Percentiles rank a stretch among this genome's conserved stretches.
Conservation (phyloP, 1,284 basidiomycete species). For the Laetiporus sulphureus region DNA sequence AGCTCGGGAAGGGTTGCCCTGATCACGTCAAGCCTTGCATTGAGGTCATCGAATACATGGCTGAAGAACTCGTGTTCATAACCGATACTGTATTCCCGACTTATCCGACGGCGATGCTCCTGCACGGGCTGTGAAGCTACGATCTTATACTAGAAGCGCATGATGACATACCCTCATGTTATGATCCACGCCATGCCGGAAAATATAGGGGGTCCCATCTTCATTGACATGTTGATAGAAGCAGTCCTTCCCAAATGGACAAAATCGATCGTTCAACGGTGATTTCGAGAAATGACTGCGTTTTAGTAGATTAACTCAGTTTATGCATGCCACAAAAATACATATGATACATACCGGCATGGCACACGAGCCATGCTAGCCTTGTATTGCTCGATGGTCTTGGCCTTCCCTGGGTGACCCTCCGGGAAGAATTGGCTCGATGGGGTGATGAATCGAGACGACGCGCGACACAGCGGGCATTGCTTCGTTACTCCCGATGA, state of each 20-base stretch:
- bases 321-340: too few relatives aligned
- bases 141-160: not conserved
- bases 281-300: conserved; percentile 57
- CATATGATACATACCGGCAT: conserved; percentile 44
- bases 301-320: not conserved
- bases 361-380: conserved; percentile 60
- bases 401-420: conserved; percentile 44
- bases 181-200: conserved; percentile 44
- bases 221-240: conserved; percentile 64
- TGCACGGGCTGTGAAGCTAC: not conserved
- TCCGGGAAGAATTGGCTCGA: conserved; percentile 58
- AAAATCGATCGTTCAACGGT: conserved; percentile 38
- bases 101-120: conserved; percentile 8
- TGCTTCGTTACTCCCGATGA: conserved; percentile 57
- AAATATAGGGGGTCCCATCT: conserved; percentile 56
- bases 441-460: conserved; percentile 61
- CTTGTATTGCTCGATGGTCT: conserved; percentile 51
- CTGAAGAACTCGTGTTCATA: too few relatives aligned
- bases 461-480: conserved; percentile 65
- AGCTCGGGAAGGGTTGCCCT: not conserved
- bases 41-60: not conserved
- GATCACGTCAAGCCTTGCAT: not conserved
- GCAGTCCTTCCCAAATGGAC: conserved; percentile 72
- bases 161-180: conserved; percentile 40
- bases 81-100: too few relatives aligned